Evolutionary conservation across 2,329 filamentous ascomycete species (phyloP).

Genomic region (Colletotrichum higginsianum): DNA sequence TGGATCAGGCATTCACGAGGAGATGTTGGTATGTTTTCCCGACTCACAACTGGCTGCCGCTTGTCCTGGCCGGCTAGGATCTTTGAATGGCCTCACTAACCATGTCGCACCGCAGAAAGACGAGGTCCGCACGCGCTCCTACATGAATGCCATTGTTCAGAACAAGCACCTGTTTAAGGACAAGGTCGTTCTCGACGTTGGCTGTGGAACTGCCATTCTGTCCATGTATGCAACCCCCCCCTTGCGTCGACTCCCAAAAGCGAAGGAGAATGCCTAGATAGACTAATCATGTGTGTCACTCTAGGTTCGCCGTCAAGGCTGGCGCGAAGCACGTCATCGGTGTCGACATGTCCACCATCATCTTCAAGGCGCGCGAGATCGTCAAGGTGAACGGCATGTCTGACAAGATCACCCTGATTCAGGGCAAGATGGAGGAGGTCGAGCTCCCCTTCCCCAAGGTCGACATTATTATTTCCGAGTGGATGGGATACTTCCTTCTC

Average conservation of each 20-base stretch:
- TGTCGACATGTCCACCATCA: slow-evolving; percentile 99
- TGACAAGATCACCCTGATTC: slow-evolving; percentile 96
- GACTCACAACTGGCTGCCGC: not conserved
- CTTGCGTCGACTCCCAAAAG: slow-evolving; percentile 7
- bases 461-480: slow-evolving; percentile 99
- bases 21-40: slow-evolving; percentile 86
- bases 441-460: slow-evolving; percentile 93
- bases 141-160: slow-evolving; percentile 97
- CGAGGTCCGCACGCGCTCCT: slow-evolving; percentile 95
- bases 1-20: slow-evolving; percentile 88
- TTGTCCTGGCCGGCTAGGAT: slow-evolving; percentile 4
- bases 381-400: slow-evolving; percentile 92
- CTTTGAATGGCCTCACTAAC: slow-evolving; percentile 17
- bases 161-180: slow-evolving; percentile 94
- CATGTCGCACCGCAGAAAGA: slow-evolving; percentile 79
- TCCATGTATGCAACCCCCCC: slow-evolving; percentile 82
- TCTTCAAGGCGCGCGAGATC: slow-evolving; percentile 97
- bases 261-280: not conserved
- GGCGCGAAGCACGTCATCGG: slow-evolving; percentile 99
- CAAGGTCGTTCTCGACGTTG: slow-evolving; percentile 92
- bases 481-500: slow-evolving; percentile 99
- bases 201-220: slow-evolving; percentile 96
- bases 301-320: slow-evolving; percentile 94
- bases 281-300: slow-evolving; percentile 27
- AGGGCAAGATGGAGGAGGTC: slow-evolving; percentile 99